Base-by-base conservation (phyloP, 129 eudicot genomes). In the Deinandra increscens region DNA sequence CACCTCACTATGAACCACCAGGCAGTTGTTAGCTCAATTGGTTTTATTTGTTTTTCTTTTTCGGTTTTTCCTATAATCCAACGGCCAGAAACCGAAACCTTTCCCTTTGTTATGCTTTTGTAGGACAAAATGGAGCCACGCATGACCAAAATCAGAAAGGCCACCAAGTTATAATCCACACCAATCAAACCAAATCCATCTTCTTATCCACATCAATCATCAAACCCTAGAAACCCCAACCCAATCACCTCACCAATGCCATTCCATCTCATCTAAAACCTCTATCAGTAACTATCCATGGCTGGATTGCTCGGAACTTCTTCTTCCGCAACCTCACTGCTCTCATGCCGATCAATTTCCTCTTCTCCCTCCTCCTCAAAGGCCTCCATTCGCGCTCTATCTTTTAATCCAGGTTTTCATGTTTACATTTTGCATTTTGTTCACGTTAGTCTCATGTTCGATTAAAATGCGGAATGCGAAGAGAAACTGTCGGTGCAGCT, bases 301-400 rank as follows among this genome's bases (percentile, higher is more conserved):
- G 82, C 95, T 61, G 81, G 80, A 46, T 66, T 80, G n/a, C 74
- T 87, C 2, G 87, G 89, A 50, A 62, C 85, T 41, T 72, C 81
- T 26, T 78, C 88, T 36, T 49, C 94, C 13, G 70, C 85, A 23
- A 49, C 80, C 44, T 70, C 81, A 68, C 66, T 79, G 46, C 74
- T 78, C 4, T 68, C 42, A 65, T 60, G 75, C 17, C 70, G 81
- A 60, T 69, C 79, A 14, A 69, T 82, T 70, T 66, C 81, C 34
- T 75, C 77, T 45, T 67, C 78, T 43, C 23, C 72, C 29, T 68
- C 78, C 42, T 53, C 78, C 55, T 54, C 74, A 64, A 86, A 80
- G 71, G 0, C 75, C 10, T 71, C 85, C 6, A 64, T 80, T 74
- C 75, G 50, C 4, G 59, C 86, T 60, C 17, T 77, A 48, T 79